Base-by-base conservation (phyloP, 768 basidiomycete species). In the Pholiota molesta region DNA sequence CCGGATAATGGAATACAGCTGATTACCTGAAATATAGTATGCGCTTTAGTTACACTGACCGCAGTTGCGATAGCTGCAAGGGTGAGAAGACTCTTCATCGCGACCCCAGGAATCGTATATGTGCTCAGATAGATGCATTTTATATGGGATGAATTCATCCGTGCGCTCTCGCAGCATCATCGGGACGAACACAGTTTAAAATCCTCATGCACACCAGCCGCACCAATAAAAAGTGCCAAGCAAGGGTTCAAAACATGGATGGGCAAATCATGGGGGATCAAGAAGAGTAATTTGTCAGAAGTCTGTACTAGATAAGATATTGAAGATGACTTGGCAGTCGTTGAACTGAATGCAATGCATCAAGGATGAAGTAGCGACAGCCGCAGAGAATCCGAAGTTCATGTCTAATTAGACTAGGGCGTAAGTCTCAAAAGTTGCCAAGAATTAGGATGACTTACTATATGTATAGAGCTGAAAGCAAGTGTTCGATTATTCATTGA, bases 11-110 rank as follows among this genome's bases (percentile, higher is more conserved):
- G 21, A 16, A 44, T 31, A 19, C 29, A 37, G 10, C 10, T 26
- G 40, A n/a, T 11, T 65, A 78, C 81, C 72, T 84, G 84, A 70
- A 86, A 83, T 61, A 86, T 84, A 21, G 80, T 78, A 63, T 85
- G 84, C 6, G 79, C 84, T 23, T 26, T 19, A 26, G 8, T 19
- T 23, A 49, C 19, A 19, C 23, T 23, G 47, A 80, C 62, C 26
- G 74, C 69, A 42, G 74, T 52, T 33, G 76, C 62, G 45, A 74
- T 65, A 17, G 72, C 64, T 29, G 72, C 58, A 35, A 68, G 65
- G 16, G 64, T 29, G 39, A 62, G 51, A 44, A 64, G 55, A 23
- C 7, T 49, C 65, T 69, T 78, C 74, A 75, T 75, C 28, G 55
- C 62, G 57, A 35, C 28, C 60, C 61, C 52, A 39, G 44, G 19